Base-by-base conservation (phyloP, 129 eudicot species). In the Logfia minima region DNA sequence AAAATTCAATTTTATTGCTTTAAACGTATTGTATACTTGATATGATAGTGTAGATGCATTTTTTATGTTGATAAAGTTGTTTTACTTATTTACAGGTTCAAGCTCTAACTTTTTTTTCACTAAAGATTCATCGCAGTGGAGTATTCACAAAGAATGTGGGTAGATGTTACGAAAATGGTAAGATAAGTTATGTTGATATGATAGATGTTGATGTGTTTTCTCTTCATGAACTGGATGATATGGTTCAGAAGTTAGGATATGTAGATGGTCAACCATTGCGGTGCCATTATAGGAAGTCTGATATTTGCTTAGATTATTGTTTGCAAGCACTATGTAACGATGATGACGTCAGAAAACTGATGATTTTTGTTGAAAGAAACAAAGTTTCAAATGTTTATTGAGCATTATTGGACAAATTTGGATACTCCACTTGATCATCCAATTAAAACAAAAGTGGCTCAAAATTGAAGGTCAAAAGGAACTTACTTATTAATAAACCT, bases 61-160 rank as follows among this genome's bases (percentile, higher is more conserved):
- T 34, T 6, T 34, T 5, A 4, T 32, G 35, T 32, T 32, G 35
- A 34, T 34, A 34, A 34, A 34, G 8, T 4, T 34, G 39, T 34
- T 34, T 34, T 34, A 5, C 7, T 34, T 5, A 34, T 34, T 5
- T 34, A 34, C 8, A 34, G 39, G 39, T 34, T 5, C 39, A 34
- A 34, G 5, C 8, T 5, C 39, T 34, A 34, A 34, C 39, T 34
- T 4, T 6, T 61, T 61, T 43, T 85, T 18, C 78, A 41, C 48
- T 71, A 66, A 22, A 76, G 53, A 13, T 64, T 70, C 19, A 68
- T 17, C 31, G 66, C 84, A 21, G 81, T 28, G 53, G 56, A 48
- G 14, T 17, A 17, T 51, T 51, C 18, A 51, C n/a, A 4, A 13
- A 51, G 56, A 10, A 2, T 17, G 18, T 17, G 13, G 18, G 56